A percentile compares a stretch with the other conserved stretches of the same genome.
Conservation (phyloP, 2,329 filamentous ascomycete genomes). For the Talaromyces atroroseus region DNA sequence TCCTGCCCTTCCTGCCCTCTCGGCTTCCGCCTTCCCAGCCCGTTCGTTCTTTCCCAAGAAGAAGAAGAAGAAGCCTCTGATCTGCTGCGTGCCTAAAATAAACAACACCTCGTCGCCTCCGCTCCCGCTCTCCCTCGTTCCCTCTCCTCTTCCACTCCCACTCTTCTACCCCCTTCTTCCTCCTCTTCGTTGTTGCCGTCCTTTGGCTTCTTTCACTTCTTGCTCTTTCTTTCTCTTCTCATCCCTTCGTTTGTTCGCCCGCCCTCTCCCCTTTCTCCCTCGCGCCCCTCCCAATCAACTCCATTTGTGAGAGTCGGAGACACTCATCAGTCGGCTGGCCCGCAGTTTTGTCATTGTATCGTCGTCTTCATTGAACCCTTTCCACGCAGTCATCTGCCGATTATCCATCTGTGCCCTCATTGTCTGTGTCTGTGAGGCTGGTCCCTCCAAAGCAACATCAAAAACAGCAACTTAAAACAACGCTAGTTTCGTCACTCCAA, state of each 20-base stretch:
- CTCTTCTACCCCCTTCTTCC: not conserved
- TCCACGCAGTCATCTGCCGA: not conserved
- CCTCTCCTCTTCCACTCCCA: not conserved
- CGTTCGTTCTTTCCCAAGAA: constrained; percentile 12
- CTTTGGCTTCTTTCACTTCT: constrained; percentile 15
- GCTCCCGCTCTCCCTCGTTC: not conserved
- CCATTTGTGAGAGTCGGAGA: constrained; percentile 17
- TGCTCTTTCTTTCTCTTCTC: constrained; percentile 18
- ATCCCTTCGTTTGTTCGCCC: constrained; percentile 18
- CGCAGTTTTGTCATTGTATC: constrained; percentile 25
- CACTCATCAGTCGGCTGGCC: constrained; percentile 25
- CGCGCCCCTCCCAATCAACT: constrained; percentile 17
- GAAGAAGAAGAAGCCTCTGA: not conserved
- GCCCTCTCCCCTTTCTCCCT: constrained; percentile 12
- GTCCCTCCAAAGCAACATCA: constrained; percentile 1
- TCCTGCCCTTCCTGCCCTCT: constrained; percentile 1
- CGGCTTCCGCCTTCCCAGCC: constrained; percentile 13
- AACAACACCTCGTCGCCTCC: constrained; percentile 4
- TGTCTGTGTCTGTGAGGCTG: constrained; percentile 9
- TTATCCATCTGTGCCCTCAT: not conserved
- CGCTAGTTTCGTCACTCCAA: constrained; percentile 1
- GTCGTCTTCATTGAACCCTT: constrained; percentile 2
- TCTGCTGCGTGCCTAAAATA: constrained; percentile 6
- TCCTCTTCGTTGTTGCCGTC: constrained; percentile 8
- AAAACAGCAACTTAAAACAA: not conserved